Conservation (phyloP, 371 early-diverging fungal species). For the Dinochytrium kinnereticum region DNA sequence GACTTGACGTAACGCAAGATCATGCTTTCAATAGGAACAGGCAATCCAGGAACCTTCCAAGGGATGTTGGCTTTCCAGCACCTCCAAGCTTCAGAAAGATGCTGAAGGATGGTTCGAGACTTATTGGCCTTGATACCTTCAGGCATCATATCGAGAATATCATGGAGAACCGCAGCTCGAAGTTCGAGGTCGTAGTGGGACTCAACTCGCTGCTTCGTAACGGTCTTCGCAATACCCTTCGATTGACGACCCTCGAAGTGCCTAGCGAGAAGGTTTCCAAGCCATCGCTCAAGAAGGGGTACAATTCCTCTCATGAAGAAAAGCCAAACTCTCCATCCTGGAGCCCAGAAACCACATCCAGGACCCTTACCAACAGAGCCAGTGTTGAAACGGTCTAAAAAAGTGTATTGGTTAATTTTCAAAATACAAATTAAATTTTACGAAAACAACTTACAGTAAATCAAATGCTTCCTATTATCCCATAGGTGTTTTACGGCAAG, state of each 20-base stretch:
- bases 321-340: constrained; percentile 99
- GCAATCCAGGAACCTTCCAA: constrained; percentile 98
- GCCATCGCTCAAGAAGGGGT: constrained; percentile 96
- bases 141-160: constrained; percentile 98
- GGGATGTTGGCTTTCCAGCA: constrained; percentile 99
- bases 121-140: constrained; percentile 97
- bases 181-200: constrained; percentile 97
- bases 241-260: constrained; percentile 98
- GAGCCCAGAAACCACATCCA: constrained; percentile 99
- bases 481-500: neutral
- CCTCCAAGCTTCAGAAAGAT: constrained; percentile 98
- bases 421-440: no score
- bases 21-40: constrained; percentile 97
- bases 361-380: constrained; percentile 98
- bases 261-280: constrained; percentile 96
- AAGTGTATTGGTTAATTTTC: no score
- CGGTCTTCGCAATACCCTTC: constrained; percentile 96
- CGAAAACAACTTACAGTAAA: constrained; percentile 61
- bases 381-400: constrained; percentile 85
- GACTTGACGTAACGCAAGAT: constrained; percentile 97
- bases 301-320: constrained; percentile 99
- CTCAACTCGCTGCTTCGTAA: constrained; percentile 99
- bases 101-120: constrained; percentile 94
- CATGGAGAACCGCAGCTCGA: constrained; percentile 96
- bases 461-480: constrained; percentile 62